These are phyloP conservation scores for Exsudoporus floridanus DNA, from an alignment of 1,284 basidiomycete species.

Conservation along the genomic window DNA sequence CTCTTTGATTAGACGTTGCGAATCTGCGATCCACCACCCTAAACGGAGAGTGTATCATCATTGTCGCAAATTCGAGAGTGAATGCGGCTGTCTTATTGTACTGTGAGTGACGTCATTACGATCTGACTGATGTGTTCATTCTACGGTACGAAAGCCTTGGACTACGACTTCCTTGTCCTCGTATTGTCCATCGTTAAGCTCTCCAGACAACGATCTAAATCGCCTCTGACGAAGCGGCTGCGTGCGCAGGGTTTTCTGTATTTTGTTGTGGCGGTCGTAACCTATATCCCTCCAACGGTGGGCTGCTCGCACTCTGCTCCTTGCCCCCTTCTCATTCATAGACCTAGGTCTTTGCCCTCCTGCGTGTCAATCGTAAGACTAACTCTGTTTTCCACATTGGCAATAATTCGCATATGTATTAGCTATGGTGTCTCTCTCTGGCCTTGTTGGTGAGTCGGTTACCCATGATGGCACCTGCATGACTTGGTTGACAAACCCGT, in stretches of 20 bases:
- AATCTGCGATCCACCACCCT: neutral
- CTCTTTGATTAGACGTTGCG: slow-evolving; percentile 8
- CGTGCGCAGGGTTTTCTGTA: slow-evolving; percentile 23
- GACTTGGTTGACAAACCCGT: neutral
- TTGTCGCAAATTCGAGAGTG: neutral
- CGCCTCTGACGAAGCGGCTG: slow-evolving; percentile 16
- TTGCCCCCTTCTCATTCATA: neutral
- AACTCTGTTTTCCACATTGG: neutral
- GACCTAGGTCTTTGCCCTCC: slow-evolving; percentile 14
- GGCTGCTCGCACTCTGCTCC: neutral
- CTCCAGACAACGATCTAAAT: slow-evolving; percentile 10
- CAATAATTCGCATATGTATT: neutral
- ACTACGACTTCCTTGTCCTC: slow-evolving; percentile 21
- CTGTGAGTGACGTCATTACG: slow-evolving; percentile 7
- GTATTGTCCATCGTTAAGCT: slow-evolving; percentile 21
- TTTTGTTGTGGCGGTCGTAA: slow-evolving; percentile 13
- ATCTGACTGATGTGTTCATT: neutral
- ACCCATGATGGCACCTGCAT: neutral
- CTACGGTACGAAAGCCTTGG: slow-evolving; percentile 11
- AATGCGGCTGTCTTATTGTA: slow-evolving; percentile 16
- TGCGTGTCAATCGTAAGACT: slow-evolving; percentile 1
- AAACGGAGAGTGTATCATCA: neutral
- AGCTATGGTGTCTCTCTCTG: slow-evolving; percentile 7
- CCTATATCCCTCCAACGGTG: slow-evolving; percentile 21
- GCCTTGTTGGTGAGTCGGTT: slow-evolving; percentile 4